phyloP scores from a whole-genome alignment of 2,329 filamentous ascomycete species.

The Pezizomycotina sp. region DNA sequence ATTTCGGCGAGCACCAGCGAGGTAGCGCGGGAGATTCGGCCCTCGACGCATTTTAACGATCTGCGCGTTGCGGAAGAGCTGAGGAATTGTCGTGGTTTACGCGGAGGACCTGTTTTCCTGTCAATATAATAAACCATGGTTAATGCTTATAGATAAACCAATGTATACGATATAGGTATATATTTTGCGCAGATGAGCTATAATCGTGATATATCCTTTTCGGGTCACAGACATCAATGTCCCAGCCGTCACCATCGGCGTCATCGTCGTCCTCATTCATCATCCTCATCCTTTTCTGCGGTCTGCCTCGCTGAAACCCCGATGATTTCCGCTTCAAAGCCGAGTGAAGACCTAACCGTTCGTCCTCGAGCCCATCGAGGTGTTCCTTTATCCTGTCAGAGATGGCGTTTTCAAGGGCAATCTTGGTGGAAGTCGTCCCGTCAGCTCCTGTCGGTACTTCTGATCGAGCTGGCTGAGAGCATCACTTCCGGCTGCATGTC shows the following conservation, averaged over 20 bases:
- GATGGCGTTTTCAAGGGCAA: too few species aligned
- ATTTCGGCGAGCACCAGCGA: constrained; percentile 62
- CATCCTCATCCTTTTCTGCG: constrained; percentile 23
- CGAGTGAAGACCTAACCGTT: too few species aligned
- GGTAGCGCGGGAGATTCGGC: constrained; percentile 55
- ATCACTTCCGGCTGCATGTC: constrained; percentile 44
- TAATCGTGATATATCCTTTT: constrained; percentile 10
- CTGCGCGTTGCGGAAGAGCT: constrained; percentile 64
- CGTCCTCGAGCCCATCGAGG: constrained; percentile 16
- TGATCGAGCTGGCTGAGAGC: constrained; percentile 35
- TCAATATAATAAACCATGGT: constrained; percentile 4
- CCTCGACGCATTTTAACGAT: constrained; percentile 57
- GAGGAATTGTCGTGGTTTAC: constrained; percentile 74
- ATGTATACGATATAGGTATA: too few species aligned
- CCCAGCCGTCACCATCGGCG: constrained; percentile 22
- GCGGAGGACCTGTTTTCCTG: constrained; percentile 58
- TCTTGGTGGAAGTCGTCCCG: too few species aligned
- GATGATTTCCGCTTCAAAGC: constrained; percentile 23
- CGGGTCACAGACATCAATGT: constrained; percentile 22
- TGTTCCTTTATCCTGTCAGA: constrained; percentile 24
- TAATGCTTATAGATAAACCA: neutral
- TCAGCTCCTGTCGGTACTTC: constrained; percentile 37
- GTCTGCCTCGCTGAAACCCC: constrained; percentile 7
- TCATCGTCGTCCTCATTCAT: constrained; percentile 22
- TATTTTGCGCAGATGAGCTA: too few species aligned